phyloP scores from a whole-genome alignment of 345 rosid genomes.

The Hibiscus syriacus region DNA sequence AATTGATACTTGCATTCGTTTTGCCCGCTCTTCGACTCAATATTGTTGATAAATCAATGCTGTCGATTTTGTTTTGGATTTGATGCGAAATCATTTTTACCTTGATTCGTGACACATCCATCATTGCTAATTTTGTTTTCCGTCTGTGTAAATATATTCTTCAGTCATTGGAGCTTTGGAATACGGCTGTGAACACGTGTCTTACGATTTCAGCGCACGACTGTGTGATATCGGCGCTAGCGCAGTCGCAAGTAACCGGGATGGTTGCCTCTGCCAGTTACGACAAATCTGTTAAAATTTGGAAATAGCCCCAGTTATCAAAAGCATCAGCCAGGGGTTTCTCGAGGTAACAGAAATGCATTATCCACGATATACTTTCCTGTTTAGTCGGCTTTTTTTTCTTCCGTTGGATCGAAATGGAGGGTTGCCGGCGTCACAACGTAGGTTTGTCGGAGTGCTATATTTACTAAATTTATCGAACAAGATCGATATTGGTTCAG shows the following conservation, averaged over 20 bases:
- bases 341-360: not conserved
- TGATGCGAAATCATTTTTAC: not conserved
- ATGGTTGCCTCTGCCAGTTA: constrained; percentile 90
- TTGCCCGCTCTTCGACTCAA: not conserved
- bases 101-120: not conserved
- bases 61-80: not conserved
- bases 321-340: not conserved
- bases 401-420: not conserved
- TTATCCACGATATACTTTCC: not conserved
- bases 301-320: constrained; percentile 44
- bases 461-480: not conserved
- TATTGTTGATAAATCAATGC: not conserved
- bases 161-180: constrained; percentile 82
- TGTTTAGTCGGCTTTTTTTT: not conserved
- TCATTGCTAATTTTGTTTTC: constrained; percentile 3
- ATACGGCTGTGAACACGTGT: constrained; percentile 70
- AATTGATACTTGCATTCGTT: no score
- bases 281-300: constrained; percentile 85
- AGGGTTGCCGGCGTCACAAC: not conserved
- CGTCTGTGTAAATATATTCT: not conserved
- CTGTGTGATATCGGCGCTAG: constrained; percentile 67
- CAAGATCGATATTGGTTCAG: not conserved
- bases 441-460: not conserved
- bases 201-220: constrained; percentile 67
- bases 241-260: constrained; percentile 62